phyloP scores from a whole-genome alignment of 176 grass and related monocot species.

The Eragrostis nindensis region DNA sequence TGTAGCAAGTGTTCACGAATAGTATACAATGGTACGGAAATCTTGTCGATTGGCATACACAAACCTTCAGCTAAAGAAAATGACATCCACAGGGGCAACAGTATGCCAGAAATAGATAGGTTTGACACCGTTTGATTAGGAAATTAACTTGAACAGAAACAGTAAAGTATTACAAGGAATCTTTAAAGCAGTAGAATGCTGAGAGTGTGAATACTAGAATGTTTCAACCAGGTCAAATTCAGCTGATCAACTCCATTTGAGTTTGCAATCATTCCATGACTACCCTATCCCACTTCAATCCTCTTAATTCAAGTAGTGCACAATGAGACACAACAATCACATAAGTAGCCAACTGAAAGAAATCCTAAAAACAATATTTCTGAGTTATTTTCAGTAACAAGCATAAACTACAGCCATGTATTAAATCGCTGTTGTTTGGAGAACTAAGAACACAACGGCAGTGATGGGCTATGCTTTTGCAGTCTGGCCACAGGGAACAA shows the following conservation, averaged over 20 bases:
- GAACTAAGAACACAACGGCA: too few relatives aligned
- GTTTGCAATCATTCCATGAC: not conserved
- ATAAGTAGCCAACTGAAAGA: not conserved
- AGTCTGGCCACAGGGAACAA: not conserved
- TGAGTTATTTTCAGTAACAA: slow-evolving; percentile 19
- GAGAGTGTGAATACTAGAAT: not conserved
- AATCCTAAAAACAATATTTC: not conserved
- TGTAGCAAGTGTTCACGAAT: not conserved
- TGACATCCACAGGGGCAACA: not conserved
- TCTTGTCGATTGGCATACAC: not conserved
- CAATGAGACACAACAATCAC: not conserved
- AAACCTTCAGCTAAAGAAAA: not conserved
- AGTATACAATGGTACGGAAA: too few relatives aligned
- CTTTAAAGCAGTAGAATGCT: not conserved
- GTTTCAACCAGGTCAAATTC: not conserved
- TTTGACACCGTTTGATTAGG: not conserved
- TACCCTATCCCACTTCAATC: not conserved
- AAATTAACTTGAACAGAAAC: not conserved
- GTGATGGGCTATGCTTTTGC: too few relatives aligned
- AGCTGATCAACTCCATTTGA: not conserved
- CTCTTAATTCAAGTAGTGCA: not conserved
- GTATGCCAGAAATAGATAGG: not conserved
- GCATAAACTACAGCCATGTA: slow-evolving; percentile 22
- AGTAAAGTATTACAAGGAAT: not conserved
- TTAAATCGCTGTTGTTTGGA: too few relatives aligned